Evolutionary conservation across 176 grass and related monocot species (phyloP).

Genomic region (Paspalum notatum): DNA sequence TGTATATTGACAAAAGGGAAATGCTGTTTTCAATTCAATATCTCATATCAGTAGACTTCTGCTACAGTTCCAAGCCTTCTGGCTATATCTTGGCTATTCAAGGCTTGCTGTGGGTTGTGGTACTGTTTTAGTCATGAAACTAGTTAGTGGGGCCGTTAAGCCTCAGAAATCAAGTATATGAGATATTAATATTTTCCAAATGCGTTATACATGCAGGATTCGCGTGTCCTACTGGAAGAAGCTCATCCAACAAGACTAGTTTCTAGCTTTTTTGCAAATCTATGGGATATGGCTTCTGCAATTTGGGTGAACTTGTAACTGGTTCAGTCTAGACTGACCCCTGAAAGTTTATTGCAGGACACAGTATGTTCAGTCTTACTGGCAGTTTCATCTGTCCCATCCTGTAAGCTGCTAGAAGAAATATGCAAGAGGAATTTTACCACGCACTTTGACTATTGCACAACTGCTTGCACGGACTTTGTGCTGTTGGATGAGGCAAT

Average conservation of each 20-base stretch:
- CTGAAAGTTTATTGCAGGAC: slow-evolving; percentile 92
- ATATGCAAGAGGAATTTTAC: slow-evolving; percentile 87
- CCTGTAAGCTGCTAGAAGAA: slow-evolving; percentile 94
- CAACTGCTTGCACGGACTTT: slow-evolving; percentile 82
- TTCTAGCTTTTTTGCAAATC: slow-evolving; percentile 60
- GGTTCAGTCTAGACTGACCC: slow-evolving; percentile 59
- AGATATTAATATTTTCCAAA: slow-evolving; percentile 65
- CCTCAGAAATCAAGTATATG: slow-evolving; percentile 53
- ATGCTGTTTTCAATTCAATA: background rate
- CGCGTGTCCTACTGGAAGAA: slow-evolving; percentile 59
- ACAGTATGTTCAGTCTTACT: slow-evolving; percentile 84
- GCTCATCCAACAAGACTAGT: slow-evolving; percentile 60
- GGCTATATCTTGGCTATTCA: slow-evolving; percentile 41
- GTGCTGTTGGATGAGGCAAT: slow-evolving; percentile 85
- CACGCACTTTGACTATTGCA: slow-evolving; percentile 95
- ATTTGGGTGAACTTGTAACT: slow-evolving; percentile 80
- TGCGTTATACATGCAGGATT: slow-evolving; percentile 65
- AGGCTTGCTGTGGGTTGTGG: slow-evolving; percentile 32
- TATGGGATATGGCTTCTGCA: slow-evolving; percentile 61
- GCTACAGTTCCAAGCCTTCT: slow-evolving; percentile 16
- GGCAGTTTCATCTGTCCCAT: slow-evolving; percentile 75
- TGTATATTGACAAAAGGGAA: slow-evolving; percentile 7
- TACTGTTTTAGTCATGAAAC: slow-evolving; percentile 21
- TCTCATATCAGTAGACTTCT: background rate
- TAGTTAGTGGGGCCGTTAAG: slow-evolving; percentile 46